phyloP scores from a whole-genome alignment of 2,329 filamentous ascomycete genomes.

The Venturiaceae sp. region DNA sequence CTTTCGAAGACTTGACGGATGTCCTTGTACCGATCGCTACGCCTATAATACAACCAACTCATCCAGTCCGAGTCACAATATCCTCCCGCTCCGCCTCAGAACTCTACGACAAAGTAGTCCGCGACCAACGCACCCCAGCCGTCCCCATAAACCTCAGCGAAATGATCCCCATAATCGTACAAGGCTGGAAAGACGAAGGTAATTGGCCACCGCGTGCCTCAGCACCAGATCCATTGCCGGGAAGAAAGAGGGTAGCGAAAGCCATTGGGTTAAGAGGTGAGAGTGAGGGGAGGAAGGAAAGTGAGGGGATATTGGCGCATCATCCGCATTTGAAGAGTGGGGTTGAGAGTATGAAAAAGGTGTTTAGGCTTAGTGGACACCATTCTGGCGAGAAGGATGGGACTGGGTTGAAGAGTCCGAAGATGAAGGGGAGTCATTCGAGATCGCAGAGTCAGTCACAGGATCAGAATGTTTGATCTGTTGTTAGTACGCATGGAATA shows the following conservation, averaged over 20 bases:
- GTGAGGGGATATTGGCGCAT: slow-evolving; percentile 19
- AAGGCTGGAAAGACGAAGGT: slow-evolving; percentile 86
- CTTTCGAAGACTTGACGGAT: slow-evolving; percentile 1
- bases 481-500: background rate
- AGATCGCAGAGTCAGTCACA: background rate
- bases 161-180: slow-evolving; percentile 70
- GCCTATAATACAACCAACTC: slow-evolving; percentile 62
- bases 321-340: slow-evolving; percentile 32
- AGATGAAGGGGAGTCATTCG: background rate
- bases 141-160: slow-evolving; percentile 83
- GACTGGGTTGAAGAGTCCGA: background rate
- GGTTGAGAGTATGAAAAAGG: slow-evolving; percentile 34
- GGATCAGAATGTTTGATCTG: background rate
- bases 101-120: slow-evolving; percentile 82
- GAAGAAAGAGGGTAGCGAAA: slow-evolving; percentile 15
- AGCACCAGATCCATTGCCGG: slow-evolving; percentile 35
- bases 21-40: slow-evolving; percentile 59
- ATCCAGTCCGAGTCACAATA: slow-evolving; percentile 71
- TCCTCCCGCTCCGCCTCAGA: slow-evolving; percentile 63
- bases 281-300: slow-evolving; percentile 7
- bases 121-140: slow-evolving; percentile 69
- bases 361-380: slow-evolving; percentile 27
- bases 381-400: background rate
- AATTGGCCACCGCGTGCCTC: slow-evolving; percentile 72
- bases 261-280: slow-evolving; percentile 1